Evolutionary conservation across 257 asterid species (phyloP), one percentile per base, ranked within the genome.

Genomic region (Plantago ovata): DNA sequence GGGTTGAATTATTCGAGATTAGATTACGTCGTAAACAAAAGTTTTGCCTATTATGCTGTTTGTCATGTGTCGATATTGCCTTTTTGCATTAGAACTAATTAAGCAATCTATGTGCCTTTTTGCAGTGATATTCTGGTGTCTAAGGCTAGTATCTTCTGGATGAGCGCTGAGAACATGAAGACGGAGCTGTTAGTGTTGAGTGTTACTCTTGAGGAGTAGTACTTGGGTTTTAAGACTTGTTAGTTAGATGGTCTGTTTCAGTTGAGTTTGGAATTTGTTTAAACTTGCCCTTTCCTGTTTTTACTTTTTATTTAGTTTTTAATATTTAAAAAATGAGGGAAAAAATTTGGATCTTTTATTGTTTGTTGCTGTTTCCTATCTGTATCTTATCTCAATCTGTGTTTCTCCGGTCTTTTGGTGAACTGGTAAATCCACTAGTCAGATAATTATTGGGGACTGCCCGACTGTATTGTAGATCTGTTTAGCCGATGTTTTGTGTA

Each of bases 101-200:
- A 20, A 10, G 43, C 11, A 16, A 15, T 41, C 40, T 18, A n/a
- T 50, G 4, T 4, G 2, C 23, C 66, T n/a, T 43, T 53, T 14
- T 64, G 73, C 73, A 68, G 77, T 74, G 65, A 68, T 61, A 53
- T 4, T n/a, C 56, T 16, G 60, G 52, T n/a, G 13, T 45, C 11
- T 11, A 36, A 56, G 50, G 54, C 54, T 20, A 48, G 24, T 21
- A 32, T 9, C 24, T n/a, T 49, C 16, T 19, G 55, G 24, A 10
- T 14, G 13, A 9, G 70, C 49, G 70, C 49, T n/a, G 58, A 38
- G 60, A 50, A 15, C 46, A 12, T 38, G 23, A 44, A 41, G 68
- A 44, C 3, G 70, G 45, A 61, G 58, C 58, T 56, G 57, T 49
- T 44, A 0, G 55, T 58, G 44, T 69, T 11, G 48, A n/a, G 14